phyloP scores from a whole-genome alignment of 2,329 filamentous ascomycete genomes.

The Raffaelea albimanens region DNA sequence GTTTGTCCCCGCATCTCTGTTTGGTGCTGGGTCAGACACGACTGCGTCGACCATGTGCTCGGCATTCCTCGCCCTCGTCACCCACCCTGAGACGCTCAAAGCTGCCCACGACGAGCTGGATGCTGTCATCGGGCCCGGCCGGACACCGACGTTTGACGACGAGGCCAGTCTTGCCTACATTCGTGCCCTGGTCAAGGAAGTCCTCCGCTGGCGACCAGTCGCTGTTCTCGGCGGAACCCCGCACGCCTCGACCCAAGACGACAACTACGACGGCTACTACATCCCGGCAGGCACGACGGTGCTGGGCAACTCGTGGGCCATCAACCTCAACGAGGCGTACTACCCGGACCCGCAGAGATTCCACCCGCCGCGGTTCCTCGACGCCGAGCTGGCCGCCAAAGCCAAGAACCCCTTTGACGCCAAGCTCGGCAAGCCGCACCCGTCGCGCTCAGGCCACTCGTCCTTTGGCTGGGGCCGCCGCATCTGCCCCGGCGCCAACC shows the following conservation, averaged over 20 bases:
- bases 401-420: not conserved
- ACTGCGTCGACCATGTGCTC: conserved; percentile 36
- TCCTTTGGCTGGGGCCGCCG: conserved; percentile 35
- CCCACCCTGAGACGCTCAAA: conserved; percentile 31
- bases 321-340: conserved; percentile 14
- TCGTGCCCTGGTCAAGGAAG: conserved; percentile 21
- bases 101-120: conserved; percentile 34
- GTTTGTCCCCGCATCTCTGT: conserved; percentile 28
- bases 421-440: conserved; percentile 6
- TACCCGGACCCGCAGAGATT: conserved; percentile 15
- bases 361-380: conserved; percentile 13
- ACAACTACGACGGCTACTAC: conserved; percentile 35
- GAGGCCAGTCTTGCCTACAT: conserved; percentile 21
- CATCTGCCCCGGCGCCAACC: conserved; percentile 19
- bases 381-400: conserved; percentile 8
- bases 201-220: conserved; percentile 27
- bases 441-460: conserved; percentile 25
- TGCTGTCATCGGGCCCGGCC: conserved; percentile 21
- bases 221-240: conserved; percentile 33
- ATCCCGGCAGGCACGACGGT: conserved; percentile 39
- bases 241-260: conserved; percentile 37
- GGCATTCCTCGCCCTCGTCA: conserved; percentile 35
- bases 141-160: conserved; percentile 22
- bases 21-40: conserved; percentile 41
- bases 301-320: conserved; percentile 22